These are phyloP conservation scores for Poterioochromonas sp. DNA, from an alignment of 352 stramenopile species.

Conservation along the genomic window DNA sequence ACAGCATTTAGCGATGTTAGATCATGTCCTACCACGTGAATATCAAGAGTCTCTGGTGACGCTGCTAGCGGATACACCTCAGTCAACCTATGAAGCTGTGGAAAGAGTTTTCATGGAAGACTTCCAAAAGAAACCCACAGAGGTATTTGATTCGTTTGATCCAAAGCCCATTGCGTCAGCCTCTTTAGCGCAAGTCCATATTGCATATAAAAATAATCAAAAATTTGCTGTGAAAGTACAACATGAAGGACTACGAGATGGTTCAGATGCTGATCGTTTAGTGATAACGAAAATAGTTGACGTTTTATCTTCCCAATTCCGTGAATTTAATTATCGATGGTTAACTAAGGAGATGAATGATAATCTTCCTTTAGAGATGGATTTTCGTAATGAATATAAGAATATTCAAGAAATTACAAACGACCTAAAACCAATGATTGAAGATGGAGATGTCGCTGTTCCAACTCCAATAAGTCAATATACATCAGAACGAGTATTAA, in stretches of 20 bases:
- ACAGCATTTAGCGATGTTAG: constrained; percentile 90
- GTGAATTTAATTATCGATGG: constrained; percentile 78
- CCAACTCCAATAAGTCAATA: not conserved
- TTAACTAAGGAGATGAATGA: constrained; percentile 84
- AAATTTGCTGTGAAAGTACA: constrained; percentile 85
- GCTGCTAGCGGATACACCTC: constrained; percentile 80
- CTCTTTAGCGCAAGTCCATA: constrained; percentile 85
- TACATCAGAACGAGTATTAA: constrained; percentile 63
- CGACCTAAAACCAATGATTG: not conserved
- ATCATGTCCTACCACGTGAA: constrained; percentile 84
- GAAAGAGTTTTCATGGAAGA: constrained; percentile 52
- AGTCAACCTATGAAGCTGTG: constrained; percentile 56
- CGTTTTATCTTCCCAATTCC: constrained; percentile 58
- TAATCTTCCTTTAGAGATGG: constrained; percentile 65
- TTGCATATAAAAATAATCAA: constrained; percentile 61
- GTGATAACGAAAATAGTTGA: constrained; percentile 53
- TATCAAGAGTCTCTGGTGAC: constrained; percentile 77
- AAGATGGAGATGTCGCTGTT: constrained; percentile 27
- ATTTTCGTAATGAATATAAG: constrained; percentile 64
- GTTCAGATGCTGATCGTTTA: constrained; percentile 56
- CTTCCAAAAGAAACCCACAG: constrained; percentile 39
- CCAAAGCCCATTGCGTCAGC: constrained; percentile 80
- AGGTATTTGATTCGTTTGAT: constrained; percentile 57
- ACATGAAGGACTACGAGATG: constrained; percentile 56
- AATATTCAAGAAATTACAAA: constrained; percentile 53